phyloP scores from a whole-genome alignment of 805 yeast species.

The Schwanniomyces occidentalis region DNA sequence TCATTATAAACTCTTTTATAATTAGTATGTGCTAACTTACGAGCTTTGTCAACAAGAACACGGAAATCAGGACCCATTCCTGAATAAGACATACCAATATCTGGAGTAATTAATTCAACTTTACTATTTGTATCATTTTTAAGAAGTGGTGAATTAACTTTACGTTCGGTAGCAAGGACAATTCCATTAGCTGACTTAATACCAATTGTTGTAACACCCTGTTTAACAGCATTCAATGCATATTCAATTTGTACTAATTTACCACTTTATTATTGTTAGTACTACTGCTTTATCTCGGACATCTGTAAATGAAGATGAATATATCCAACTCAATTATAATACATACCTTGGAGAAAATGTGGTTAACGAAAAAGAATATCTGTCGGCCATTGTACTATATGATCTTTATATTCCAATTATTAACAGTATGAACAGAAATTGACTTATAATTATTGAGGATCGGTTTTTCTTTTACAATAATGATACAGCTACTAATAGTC shows the following conservation, averaged over 20 bases:
- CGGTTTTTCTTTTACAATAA: too few species aligned
- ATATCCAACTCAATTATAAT: too few species aligned
- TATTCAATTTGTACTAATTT: constrained; percentile 97
- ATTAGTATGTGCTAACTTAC: constrained; percentile 89
- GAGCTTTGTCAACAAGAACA: constrained; percentile 88
- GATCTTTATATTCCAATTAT: too few species aligned
- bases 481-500: too few species aligned
- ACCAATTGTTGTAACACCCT: constrained; percentile 96
- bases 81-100: constrained; percentile 93
- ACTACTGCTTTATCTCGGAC: too few species aligned
- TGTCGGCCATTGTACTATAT: constrained; percentile 98
- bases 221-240: constrained; percentile 95
- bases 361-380: constrained; percentile 95
- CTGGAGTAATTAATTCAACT: constrained; percentile 84
- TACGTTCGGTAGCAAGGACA: constrained; percentile 95
- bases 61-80: constrained; percentile 99
- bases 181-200: constrained; percentile 93
- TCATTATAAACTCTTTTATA: constrained; percentile 94
- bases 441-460: not conserved
- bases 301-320: too few species aligned
- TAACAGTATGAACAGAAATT: not conserved
- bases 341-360: constrained; percentile 95
- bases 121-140: constrained; percentile 75
- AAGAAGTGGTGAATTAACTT: constrained; percentile 75
- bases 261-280: constrained; percentile 61